These are phyloP conservation scores for Echinosophora koreensis DNA, from an alignment of 306 rosid species.

Conservation along the genomic window DNA sequence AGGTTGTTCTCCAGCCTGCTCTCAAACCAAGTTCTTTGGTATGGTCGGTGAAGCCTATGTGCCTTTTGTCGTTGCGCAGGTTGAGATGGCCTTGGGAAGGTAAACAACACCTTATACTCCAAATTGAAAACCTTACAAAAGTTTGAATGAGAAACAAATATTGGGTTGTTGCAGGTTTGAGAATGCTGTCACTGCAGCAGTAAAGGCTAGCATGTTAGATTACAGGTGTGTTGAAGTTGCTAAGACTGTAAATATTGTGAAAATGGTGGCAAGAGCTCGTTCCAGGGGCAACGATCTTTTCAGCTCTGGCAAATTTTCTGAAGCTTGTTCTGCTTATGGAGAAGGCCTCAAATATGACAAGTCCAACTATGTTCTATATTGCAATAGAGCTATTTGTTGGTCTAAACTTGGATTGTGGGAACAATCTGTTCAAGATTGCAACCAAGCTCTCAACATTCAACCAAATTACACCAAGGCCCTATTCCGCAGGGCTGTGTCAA, in stretches of 20 bases:
- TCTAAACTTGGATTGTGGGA: conserved; percentile 93
- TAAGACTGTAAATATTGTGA: conserved; percentile 66
- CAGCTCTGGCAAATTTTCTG: conserved; percentile 71
- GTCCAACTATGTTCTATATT: conserved; percentile 71
- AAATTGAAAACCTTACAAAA: not conserved
- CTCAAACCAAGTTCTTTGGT: conserved; percentile 70
- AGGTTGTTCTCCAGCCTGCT: conserved; percentile 61
- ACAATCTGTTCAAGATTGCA: conserved; percentile 86
- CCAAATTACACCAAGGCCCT: conserved; percentile 90
- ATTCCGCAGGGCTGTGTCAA: conserved; percentile 81
- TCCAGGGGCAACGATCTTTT: conserved; percentile 81
- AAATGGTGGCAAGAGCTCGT: conserved; percentile 82
- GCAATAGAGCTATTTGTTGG: conserved; percentile 97
- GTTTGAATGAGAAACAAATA: conserved; percentile 43
- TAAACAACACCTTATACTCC: conserved; percentile 41
- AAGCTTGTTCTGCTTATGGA: conserved; percentile 91
- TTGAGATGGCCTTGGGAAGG: conserved; percentile 98
- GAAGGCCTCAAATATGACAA: conserved; percentile 86
- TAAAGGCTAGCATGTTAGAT: conserved; percentile 71
- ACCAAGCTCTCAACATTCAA: conserved; percentile 79
- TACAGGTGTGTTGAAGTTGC: conserved; percentile 63
- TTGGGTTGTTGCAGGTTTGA: conserved; percentile 79
- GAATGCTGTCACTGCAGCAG: conserved; percentile 74
- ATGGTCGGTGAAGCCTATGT: conserved; percentile 85
- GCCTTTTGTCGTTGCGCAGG: conserved; percentile 70